Evolutionary conservation across 73 alveolate genomes (phyloP).

Genomic region (Tetrahymena borealis): DNA sequence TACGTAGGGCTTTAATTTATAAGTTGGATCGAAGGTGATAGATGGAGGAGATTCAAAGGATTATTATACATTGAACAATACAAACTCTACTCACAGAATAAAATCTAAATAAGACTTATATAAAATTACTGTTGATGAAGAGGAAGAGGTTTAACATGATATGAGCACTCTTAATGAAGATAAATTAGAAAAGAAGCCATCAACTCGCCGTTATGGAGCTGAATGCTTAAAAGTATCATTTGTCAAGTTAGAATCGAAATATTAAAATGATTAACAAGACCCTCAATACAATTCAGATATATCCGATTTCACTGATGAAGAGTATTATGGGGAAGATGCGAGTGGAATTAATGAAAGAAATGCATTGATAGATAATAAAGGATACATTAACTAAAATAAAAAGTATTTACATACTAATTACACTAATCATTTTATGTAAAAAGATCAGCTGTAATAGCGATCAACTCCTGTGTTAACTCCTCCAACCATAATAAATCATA

Average conservation of each 20-base stretch:
- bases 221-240: background rate
- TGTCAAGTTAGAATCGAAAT: background rate
- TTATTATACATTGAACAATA: background rate
- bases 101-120: background rate
- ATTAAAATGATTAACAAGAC: background rate
- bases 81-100: background rate
- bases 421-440: background rate
- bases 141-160: background rate
- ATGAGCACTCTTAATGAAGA: background rate
- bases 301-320: background rate
- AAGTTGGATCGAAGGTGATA: background rate
- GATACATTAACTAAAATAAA: background rate
- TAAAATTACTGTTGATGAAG: background rate
- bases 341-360: background rate
- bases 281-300: background rate
- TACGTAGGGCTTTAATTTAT: background rate
- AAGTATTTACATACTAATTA: background rate
- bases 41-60: background rate
- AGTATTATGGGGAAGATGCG: background rate
- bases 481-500: background rate
- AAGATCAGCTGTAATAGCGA: background rate
- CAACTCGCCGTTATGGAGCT: background rate
- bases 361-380: background rate
- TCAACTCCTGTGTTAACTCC: background rate
- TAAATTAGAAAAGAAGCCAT: background rate